phyloP scores from a whole-genome alignment of 345 rosid species.

The Lagerstroemia speciosa region DNA sequence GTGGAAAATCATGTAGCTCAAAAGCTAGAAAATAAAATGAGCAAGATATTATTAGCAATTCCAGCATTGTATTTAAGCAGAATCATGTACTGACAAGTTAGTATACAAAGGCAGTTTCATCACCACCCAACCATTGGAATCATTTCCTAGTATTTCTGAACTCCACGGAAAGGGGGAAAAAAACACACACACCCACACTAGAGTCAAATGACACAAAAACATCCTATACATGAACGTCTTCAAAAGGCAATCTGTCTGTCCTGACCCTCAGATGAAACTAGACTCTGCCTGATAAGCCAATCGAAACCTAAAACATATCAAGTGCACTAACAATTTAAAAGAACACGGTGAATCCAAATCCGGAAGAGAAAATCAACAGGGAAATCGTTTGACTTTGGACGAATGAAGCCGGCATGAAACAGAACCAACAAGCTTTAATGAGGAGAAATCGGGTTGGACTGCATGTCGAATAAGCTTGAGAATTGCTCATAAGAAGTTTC shows the following conservation, averaged over 20 bases:
- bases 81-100: neutral
- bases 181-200: neutral
- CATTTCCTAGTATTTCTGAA: neutral
- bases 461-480: too few species aligned
- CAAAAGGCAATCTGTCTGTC: neutral
- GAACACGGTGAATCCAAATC: neutral
- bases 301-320: neutral
- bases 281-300: neutral
- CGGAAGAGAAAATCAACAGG: neutral
- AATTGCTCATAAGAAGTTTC: too few species aligned
- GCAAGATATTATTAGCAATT: neutral
- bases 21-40: too few species aligned
- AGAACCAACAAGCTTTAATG: too few species aligned
- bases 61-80: neutral
- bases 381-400: too few species aligned
- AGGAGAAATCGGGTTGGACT: too few species aligned
- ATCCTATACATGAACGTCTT: neutral
- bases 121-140: neutral
- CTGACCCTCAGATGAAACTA: neutral
- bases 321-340: neutral
- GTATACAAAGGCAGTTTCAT: neutral
- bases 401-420: too few species aligned
- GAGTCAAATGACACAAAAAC: neutral
- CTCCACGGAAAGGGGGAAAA: too few species aligned
- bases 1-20: too few species aligned